Base-by-base conservation (phyloP, 345 rosid species). In the Odontarrhena argentea region DNA sequence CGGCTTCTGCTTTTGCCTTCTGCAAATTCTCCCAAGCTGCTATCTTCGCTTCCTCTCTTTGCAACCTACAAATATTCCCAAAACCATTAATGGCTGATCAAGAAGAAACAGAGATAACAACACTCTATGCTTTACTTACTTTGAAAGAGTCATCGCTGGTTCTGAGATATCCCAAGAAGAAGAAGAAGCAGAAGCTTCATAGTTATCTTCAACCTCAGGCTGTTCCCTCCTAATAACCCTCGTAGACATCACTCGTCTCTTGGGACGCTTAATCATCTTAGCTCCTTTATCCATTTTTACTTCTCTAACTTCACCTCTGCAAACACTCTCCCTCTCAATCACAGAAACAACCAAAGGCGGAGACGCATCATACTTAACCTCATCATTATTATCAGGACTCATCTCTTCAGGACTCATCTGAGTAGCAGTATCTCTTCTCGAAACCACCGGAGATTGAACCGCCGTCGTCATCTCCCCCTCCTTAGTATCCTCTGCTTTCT, bases 1-100 rank as follows among this genome's bases (percentile, higher is more conserved):
- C 89, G 4, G 99, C 97, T 80, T 94, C 96, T n/a, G 97, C 99
- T 82, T 88, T 94, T 38, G 97, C 96, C 75, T 84, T 88, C 78
- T 94, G 99, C 68, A 94, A 66, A 74, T 88, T 94, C 67, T 94
- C 99, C 99, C 99, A 94, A 32, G 99, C 99, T 2, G 79, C 74
- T 64, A 94, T 94, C 82, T 84, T 85, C 15, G 95, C 92, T 85
- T 90, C 99, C 66, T 91, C 92, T 78, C 97, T 82, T 54, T 82
- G 86, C 50, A 81, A 68, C 76, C 99, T 94, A 81, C 80, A 65
- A 55, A 18, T 13, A 11, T 35, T 12, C 24, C 32, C 4, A 25
- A 32, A 51, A 60, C 60, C 60, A 60, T 63, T 14, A 63, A 12
- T 34, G 7, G 41, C 63, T 34, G 38, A 30, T 7, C 37, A 61